These are phyloP conservation scores for Podospora pseudocomata DNA, from an alignment of 495 filamentous ascomycete genomes.

Conservation along the genomic window DNA sequence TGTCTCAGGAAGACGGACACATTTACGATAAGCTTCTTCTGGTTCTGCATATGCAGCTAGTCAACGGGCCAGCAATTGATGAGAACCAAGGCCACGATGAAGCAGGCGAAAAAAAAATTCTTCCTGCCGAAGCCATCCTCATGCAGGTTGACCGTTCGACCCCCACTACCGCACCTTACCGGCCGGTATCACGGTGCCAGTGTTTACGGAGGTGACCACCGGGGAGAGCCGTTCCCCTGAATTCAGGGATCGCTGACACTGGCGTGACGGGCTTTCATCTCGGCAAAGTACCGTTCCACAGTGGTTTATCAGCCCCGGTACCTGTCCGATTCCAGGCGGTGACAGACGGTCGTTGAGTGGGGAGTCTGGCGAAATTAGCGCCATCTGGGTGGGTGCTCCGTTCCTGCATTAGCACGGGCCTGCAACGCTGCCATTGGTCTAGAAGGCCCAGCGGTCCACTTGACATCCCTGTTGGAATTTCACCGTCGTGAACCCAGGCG, in stretches of 20 bases:
- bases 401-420: constrained; percentile 25
- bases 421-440: neutral
- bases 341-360: constrained; percentile 3
- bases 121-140: neutral
- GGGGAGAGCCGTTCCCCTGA: neutral
- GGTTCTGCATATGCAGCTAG: neutral
- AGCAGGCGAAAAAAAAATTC: neutral
- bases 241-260: constrained; percentile 2
- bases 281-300: constrained; percentile 24
- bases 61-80: neutral
- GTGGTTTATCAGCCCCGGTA: constrained; percentile 11
- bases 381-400: constrained; percentile 19
- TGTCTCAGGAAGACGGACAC: neutral
- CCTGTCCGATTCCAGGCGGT: constrained; percentile 5
- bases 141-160: neutral
- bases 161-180: no score
- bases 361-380: constrained; percentile 27
- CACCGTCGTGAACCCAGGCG: constrained; percentile 3
- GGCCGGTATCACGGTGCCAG: neutral
- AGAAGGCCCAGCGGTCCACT: neutral
- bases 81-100: neutral
- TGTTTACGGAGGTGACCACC: neutral
- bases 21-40: neutral
- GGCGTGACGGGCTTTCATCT: constrained; percentile 17
- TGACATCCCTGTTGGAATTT: constrained; percentile 14